Conservation (phyloP, 768 basidiomycete species). For the Boletus huronensis region DNA sequence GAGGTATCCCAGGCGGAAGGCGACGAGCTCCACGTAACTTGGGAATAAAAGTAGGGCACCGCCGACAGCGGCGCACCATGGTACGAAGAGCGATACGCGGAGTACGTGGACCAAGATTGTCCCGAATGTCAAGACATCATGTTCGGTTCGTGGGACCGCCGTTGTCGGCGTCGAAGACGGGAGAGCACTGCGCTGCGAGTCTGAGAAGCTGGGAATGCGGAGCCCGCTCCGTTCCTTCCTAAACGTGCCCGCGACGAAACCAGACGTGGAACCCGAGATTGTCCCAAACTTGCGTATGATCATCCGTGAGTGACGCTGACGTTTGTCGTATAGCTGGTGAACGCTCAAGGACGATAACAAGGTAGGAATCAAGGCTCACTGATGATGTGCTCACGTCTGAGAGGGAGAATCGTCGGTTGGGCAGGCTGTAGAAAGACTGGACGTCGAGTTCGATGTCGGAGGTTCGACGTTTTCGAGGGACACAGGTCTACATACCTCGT, state of each 20-base stretch:
- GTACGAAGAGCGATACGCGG: conserved; percentile 29
- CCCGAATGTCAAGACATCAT: neutral
- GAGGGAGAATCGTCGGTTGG: conserved; percentile 31
- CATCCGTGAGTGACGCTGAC: neutral
- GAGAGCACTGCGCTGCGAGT: neutral
- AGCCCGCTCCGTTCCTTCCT: conserved; percentile 10
- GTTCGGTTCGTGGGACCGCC: neutral
- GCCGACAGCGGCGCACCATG: conserved; percentile 37
- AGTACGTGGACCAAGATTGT: conserved; percentile 1
- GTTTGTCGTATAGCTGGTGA: neutral
- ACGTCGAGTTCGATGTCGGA: neutral
- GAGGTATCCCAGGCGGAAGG: conserved; percentile 31
- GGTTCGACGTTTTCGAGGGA: neutral
- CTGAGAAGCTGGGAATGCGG: conserved; percentile 15
- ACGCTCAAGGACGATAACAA: neutral
- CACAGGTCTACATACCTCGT: conserved; percentile 22
- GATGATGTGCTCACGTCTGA: conserved; percentile 15
- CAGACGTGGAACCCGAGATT: conserved; percentile 20
- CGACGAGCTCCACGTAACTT: conserved; percentile 21
- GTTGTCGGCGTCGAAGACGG: neutral
- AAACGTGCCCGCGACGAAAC: neutral
- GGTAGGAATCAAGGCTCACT: conserved; percentile 10
- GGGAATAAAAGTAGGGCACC: conserved; percentile 32
- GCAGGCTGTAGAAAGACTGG: conserved; percentile 27
- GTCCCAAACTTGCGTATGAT: conserved; percentile 25